These are phyloP conservation scores for Rubus parviflorus DNA, from an alignment of 306 rosid genomes.

Conservation along the genomic window DNA sequence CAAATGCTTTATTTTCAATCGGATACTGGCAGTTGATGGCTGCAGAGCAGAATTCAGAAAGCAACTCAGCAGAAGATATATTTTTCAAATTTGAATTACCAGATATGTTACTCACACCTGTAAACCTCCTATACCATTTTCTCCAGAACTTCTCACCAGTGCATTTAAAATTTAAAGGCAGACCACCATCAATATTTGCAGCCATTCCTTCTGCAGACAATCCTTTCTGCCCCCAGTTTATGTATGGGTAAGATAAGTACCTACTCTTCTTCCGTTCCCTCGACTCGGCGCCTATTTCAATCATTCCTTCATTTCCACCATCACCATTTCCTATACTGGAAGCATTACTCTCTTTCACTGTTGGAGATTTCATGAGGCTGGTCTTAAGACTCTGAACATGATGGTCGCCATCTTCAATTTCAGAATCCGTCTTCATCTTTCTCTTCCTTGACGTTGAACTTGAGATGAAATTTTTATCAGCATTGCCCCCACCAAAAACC, in stretches of 20 bases:
- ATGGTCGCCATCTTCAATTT: slow-evolving; percentile 6
- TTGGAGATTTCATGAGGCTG: not conserved
- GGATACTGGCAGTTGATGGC: slow-evolving; percentile 65
- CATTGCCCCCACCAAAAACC: slow-evolving; percentile 7
- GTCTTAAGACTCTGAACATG: slow-evolving; percentile 19
- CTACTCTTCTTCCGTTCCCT: slow-evolving; percentile 78
- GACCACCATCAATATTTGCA: slow-evolving; percentile 18
- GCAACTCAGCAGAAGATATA: slow-evolving; percentile 49
- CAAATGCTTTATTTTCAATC: slow-evolving; percentile 38
- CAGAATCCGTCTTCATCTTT: slow-evolving; percentile 29
- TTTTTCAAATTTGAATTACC: slow-evolving; percentile 38
- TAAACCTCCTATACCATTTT: slow-evolving; percentile 60
- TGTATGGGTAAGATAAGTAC: slow-evolving; percentile 77
- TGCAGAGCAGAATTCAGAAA: slow-evolving; percentile 58
- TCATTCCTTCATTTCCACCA: slow-evolving; percentile 19
- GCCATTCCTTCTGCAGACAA: slow-evolving; percentile 33
- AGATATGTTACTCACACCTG: slow-evolving; percentile 29
- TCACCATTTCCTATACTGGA: slow-evolving; percentile 10
- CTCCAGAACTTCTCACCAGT: slow-evolving; percentile 59
- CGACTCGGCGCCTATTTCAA: slow-evolving; percentile 43
- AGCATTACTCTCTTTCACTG: slow-evolving; percentile 18
- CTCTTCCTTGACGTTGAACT: slow-evolving; percentile 28
- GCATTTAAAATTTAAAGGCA: slow-evolving; percentile 37
- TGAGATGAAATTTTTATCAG: slow-evolving; percentile 1
- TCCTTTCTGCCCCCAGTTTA: slow-evolving; percentile 46